Evolutionary conservation across 176 grass and related monocot genomes (phyloP).

Genomic region (Juncus inflexus): DNA sequence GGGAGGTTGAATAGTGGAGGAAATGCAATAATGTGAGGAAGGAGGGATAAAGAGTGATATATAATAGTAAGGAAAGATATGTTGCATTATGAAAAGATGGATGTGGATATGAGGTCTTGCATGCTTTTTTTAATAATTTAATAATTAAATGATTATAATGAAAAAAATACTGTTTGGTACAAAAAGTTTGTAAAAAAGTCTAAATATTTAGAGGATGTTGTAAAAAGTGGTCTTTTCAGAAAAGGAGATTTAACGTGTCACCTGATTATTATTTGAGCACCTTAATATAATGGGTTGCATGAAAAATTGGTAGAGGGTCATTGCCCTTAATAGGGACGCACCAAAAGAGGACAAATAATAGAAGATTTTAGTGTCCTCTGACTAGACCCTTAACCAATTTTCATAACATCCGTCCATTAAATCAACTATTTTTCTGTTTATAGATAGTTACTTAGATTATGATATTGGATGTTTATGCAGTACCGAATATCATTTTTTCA

Average conservation of each 20-base stretch:
- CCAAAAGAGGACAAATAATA: constrained; percentile 6
- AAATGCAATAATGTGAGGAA: constrained; percentile 18
- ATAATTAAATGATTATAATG: no score
- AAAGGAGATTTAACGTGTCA: constrained; percentile 27
- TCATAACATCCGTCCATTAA: no score
- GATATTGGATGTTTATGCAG: no score
- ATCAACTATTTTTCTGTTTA: no score
- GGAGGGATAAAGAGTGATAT: neutral
- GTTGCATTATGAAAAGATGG: constrained; percentile 1
- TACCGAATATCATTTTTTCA: neutral
- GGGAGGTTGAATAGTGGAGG: constrained; percentile 23
- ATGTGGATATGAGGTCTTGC: neutral
- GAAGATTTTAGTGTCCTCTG: no score
- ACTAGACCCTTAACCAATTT: no score
- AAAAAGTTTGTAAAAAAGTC: neutral
- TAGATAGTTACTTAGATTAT: no score
- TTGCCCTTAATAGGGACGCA: constrained; percentile 12
- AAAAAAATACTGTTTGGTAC: no score
- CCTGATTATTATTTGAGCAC: constrained; percentile 24
- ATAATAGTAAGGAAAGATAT: constrained; percentile 21
- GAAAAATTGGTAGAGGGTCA: constrained; percentile 25
- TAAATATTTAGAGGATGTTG: constrained; percentile 18
- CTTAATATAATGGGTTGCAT: neutral
- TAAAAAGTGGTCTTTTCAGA: constrained; percentile 24
- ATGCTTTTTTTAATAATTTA: no score